These are phyloP conservation scores for Candida bentonensis DNA, from an alignment of 805 yeast species.

Conservation along the genomic window DNA sequence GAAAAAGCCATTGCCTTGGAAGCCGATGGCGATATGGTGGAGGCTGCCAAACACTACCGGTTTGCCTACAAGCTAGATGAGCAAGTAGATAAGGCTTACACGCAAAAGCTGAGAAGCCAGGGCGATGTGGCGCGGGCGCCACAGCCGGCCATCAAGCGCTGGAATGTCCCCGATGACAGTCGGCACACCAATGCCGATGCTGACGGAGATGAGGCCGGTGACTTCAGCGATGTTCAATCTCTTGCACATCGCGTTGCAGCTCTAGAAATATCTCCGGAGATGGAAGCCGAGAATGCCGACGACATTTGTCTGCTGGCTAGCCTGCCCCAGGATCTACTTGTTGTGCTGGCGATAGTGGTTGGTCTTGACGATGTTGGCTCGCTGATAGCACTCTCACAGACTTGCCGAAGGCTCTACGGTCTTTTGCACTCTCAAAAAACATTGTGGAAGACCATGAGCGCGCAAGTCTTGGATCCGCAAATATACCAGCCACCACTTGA, in stretches of 20 bases:
- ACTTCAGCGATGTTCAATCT: too few relatives aligned
- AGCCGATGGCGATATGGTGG: constrained; percentile 18
- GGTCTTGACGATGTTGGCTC: neutral
- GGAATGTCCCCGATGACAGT: too few relatives aligned
- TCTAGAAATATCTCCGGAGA: too few relatives aligned
- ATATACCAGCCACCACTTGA: neutral
- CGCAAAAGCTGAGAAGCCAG: constrained; percentile 22
- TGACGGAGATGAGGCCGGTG: too few relatives aligned
- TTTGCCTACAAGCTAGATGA: constrained; percentile 48
- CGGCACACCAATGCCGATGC: too few relatives aligned
- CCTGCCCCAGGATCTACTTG: too few relatives aligned
- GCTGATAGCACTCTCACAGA: neutral
- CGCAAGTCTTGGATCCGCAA: neutral
- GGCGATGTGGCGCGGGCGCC: neutral
- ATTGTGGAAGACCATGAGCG: neutral
- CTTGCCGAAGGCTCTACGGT: neutral
- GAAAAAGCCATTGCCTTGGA: neutral
- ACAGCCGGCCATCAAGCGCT: neutral
- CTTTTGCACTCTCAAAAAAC: neutral
- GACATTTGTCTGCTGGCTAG: too few relatives aligned
- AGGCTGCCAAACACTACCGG: constrained; percentile 63
- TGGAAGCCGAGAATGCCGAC: too few relatives aligned
- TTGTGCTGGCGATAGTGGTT: too few relatives aligned
- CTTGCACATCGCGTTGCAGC: too few relatives aligned
- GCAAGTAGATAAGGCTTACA: constrained; percentile 57